These are phyloP conservation scores for Aristolochia californica DNA, from an alignment of 164 flowering plant genomes.

Conservation along the genomic window DNA sequence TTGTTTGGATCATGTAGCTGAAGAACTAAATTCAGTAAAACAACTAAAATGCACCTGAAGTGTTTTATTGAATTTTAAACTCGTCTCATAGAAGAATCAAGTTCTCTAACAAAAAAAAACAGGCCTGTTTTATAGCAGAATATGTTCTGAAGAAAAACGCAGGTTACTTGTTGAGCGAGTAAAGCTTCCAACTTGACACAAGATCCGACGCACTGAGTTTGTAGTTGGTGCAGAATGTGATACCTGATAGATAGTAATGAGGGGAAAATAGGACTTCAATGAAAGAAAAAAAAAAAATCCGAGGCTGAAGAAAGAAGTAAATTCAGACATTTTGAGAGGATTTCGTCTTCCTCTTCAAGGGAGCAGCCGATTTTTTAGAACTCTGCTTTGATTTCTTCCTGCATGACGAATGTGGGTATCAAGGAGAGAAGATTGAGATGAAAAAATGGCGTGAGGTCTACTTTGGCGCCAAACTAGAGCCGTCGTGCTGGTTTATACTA, in stretches of 20 bases:
- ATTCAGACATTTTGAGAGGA: constrained; percentile 55
- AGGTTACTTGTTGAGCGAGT: constrained; percentile 68
- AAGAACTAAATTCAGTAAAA: background rate
- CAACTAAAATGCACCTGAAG: background rate
- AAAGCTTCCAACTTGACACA: constrained; percentile 82
- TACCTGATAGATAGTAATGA: constrained; percentile 29
- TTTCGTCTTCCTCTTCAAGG: constrained; percentile 51
- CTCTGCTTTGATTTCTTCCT: constrained; percentile 64
- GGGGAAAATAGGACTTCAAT: background rate
- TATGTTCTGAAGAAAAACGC: too few species aligned
- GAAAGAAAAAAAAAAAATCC: background rate
- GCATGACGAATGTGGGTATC: constrained; percentile 41
- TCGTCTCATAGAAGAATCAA: background rate
- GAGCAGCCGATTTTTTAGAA: constrained; percentile 51
- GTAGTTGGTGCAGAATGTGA: constrained; percentile 72
- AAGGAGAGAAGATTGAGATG: background rate
- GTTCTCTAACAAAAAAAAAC: too few species aligned
- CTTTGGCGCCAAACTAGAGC: constrained; percentile 2
- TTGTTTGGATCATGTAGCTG: background rate
- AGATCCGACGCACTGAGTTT: constrained; percentile 72
- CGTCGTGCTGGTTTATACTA: constrained; percentile 57
- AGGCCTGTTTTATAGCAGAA: too few species aligned
- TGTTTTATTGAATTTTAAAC: background rate
- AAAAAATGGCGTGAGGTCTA: constrained; percentile 16
- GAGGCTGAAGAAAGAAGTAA: background rate